These are phyloP conservation scores for Kazachstania taianensis DNA, from an alignment of 805 yeast species.

Conservation along the genomic window DNA sequence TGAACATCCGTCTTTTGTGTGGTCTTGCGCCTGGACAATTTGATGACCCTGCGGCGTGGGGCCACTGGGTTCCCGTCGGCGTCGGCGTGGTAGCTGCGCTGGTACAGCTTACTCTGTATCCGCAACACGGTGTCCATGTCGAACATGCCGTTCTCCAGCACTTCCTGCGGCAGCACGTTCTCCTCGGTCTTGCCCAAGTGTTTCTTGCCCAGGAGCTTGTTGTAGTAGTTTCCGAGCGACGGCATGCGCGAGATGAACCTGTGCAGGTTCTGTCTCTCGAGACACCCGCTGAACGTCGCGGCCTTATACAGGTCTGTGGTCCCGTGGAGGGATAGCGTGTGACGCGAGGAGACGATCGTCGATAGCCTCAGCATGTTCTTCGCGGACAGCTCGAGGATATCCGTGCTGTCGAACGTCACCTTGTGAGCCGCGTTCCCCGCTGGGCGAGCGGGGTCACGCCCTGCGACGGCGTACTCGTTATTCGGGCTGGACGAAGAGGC, in stretches of 20 bases:
- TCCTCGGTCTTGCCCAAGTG: constrained; percentile 3
- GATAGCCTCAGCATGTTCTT: constrained; percentile 59
- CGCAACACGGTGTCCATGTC: constrained; percentile 22
- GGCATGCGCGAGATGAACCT: constrained; percentile 27
- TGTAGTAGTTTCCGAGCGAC: constrained; percentile 18
- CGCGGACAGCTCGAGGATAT: constrained; percentile 41
- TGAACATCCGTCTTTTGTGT: too few relatives aligned
- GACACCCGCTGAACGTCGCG: constrained; percentile 28
- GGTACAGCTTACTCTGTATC: constrained; percentile 26
- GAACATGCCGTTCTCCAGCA: constrained; percentile 16
- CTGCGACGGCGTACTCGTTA: background rate
- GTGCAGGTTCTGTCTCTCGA: constrained; percentile 28
- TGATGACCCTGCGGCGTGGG: constrained; percentile 27
- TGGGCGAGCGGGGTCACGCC: background rate
- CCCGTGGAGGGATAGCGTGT: constrained; percentile 64
- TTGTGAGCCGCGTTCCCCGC: constrained; percentile 1
- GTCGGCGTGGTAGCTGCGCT: constrained; percentile 16
- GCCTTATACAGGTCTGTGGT: constrained; percentile 35
- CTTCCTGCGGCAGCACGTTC: constrained; percentile 20
- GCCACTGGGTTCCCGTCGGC: constrained; percentile 16
- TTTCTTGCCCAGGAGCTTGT: constrained; percentile 2
- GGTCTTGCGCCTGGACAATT: too few relatives aligned
- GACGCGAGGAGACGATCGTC: constrained; percentile 62
- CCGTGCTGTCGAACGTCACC: constrained; percentile 20
- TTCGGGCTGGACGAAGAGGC: background rate